Evolutionary conservation across 2,329 filamentous ascomycete genomes (phyloP).

Genomic region (Colletotrichum liaoningense): DNA sequence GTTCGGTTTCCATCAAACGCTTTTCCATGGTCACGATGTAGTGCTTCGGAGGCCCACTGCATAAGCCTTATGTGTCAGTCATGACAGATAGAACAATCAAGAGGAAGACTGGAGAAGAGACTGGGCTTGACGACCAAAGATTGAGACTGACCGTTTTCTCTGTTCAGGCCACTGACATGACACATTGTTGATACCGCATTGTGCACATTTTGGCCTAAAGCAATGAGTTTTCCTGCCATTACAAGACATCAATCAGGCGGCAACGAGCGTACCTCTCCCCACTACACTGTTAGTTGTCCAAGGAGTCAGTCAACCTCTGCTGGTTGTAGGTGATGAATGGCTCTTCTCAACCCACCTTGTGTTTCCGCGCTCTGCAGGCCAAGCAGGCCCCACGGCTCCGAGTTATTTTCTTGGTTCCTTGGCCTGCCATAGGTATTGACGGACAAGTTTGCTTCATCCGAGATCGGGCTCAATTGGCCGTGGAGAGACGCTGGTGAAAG

Average conservation of each 20-base stretch:
- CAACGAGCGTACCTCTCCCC: constrained; percentile 13
- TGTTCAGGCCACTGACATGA: constrained; percentile 32
- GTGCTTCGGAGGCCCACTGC: constrained; percentile 31
- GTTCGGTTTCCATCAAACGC: constrained; percentile 27
- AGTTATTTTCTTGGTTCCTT: background rate
- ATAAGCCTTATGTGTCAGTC: background rate
- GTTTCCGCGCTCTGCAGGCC: constrained; percentile 30
- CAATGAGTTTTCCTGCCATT: background rate
- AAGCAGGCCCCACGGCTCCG: constrained; percentile 28
- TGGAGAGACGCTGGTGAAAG: background rate
- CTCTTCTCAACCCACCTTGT: constrained; percentile 15
- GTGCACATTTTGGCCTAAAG: constrained; percentile 29
- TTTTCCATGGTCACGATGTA: constrained; percentile 27
- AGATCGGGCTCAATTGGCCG: background rate
- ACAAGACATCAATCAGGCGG: background rate
- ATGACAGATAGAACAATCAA: background rate
- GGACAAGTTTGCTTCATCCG: background rate
- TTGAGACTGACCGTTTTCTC: constrained; percentile 24
- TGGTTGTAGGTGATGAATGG: background rate
- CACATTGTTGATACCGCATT: constrained; percentile 27
- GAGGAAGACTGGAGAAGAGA: too few species aligned
- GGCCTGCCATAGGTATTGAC: constrained; percentile 4
- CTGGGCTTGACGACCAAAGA: too few species aligned
- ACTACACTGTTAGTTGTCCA: constrained; percentile 10
- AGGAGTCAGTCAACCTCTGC: background rate